Conservation (phyloP, 768 basidiomycete species). For the Lactarius akahatsu region DNA sequence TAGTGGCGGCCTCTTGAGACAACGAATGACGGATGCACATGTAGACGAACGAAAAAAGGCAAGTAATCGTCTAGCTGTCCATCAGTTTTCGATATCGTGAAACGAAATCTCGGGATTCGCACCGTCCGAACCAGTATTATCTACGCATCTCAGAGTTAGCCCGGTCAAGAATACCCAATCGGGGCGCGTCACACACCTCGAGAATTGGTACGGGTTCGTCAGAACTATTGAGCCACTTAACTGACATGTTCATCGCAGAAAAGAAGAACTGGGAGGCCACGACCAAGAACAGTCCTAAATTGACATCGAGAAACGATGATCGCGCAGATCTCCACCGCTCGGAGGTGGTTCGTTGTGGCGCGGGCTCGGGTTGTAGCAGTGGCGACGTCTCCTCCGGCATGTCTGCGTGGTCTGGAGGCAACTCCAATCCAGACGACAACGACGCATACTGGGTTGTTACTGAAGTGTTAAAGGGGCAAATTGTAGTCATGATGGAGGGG, state of each 20-base stretch:
- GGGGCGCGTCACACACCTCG: background rate
- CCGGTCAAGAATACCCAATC: background rate
- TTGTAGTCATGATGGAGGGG: background rate
- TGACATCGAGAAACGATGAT: background rate
- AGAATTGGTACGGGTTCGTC: background rate
- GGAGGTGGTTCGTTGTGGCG: background rate
- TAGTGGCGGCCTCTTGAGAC: background rate
- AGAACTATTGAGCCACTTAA: background rate
- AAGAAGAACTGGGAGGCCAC: background rate
- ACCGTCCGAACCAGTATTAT: constrained; percentile 63
- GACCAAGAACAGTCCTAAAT: background rate
- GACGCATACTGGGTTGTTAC: background rate
- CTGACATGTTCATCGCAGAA: background rate
- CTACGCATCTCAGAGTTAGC: constrained; percentile 33
- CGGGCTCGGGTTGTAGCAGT: background rate
- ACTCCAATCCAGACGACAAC: background rate
- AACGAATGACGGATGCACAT: constrained; percentile 39
- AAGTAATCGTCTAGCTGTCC: constrained; percentile 47
- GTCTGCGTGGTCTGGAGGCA: background rate
- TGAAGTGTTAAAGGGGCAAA: background rate
- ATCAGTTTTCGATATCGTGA: background rate
- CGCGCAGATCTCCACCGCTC: background rate
- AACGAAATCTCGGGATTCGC: constrained; percentile 20
- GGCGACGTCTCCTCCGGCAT: background rate
- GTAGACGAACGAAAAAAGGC: constrained; percentile 49